Evolutionary conservation across 2,329 filamentous ascomycete genomes (phyloP), one percentile per base, ranked within the genome.

Genomic region (Sclerotinia glacialis): DNA sequence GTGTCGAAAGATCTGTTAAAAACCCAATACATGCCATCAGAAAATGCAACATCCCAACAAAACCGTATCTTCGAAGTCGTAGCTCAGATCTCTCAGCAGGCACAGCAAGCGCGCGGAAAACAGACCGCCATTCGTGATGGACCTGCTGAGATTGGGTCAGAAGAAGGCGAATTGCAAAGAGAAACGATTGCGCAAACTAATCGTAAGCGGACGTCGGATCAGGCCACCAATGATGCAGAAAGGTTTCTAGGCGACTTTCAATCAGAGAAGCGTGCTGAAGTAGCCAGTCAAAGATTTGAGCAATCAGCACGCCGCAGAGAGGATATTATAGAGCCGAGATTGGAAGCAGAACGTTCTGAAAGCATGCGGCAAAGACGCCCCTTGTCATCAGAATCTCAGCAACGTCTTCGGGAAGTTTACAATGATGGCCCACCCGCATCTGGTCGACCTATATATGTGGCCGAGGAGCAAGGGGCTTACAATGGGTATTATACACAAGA

Each of bases 161-260:
- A 79, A 69, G 77, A 79, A 71, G 77, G 77, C 9, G 77, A 79
- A 68, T 69, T 78, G 12, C 70, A 71, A 49, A 55, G 71, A 53
- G 61, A 50, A 23, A 52, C 67, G 9, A 60, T 65, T 18, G 65
- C 63, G 50, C 68, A 67, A 8, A 40, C 49, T 46, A 64, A 59
- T 52, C 54, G 63, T 31, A 46, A 49, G 14, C 59, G 54, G 21
- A 60, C 68, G 23, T 66, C 71, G 7, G 68, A 71, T 21, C 76
- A 78, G 65, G 73, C 75, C 42, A 71, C 73, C 50, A 76, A 71
- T 56, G 77, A 74, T n/a, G 77, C 78, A 14, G 78, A 79, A 56
- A 73, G 74, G 21, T 80, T 80, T 58, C 71, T 79, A 18, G 75
- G 75, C 59, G 74, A 72, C n/a, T 77, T 79, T 31, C 68, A 71